Evolutionary conservation across 805 yeast species (phyloP).

Genomic region (Ogataea saltuana): DNA sequence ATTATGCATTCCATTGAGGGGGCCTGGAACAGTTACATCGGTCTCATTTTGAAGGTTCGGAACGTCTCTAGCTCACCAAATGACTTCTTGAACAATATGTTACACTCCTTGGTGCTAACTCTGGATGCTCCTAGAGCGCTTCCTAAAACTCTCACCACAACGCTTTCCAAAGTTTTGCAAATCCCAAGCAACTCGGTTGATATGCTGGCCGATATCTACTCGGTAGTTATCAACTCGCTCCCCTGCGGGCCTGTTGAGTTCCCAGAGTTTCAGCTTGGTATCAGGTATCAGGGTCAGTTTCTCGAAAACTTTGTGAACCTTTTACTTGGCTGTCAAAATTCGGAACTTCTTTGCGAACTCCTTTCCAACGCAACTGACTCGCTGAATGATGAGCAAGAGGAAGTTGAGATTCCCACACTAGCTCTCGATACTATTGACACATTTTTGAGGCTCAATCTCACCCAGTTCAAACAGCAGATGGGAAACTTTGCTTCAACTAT

Average conservation of each 20-base stretch:
- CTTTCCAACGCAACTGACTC: conserved; percentile 31
- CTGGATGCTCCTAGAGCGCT: conserved; percentile 25
- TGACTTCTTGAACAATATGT: conserved; percentile 12
- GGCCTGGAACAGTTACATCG: conserved; percentile 33
- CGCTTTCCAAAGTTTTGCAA: conserved; percentile 15
- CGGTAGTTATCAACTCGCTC: conserved; percentile 25
- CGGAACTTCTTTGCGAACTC: conserved; percentile 23
- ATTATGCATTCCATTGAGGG: conserved; percentile 21
- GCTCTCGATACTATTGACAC: conserved; percentile 33
- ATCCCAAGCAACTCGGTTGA: conserved; percentile 23
- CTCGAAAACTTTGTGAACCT: conserved; percentile 28
- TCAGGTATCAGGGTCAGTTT: conserved; percentile 20
- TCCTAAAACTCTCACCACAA: conserved; percentile 8
- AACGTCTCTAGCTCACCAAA: conserved; percentile 5
- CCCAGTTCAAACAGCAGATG: conserved; percentile 30
- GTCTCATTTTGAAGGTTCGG: conserved; percentile 10
- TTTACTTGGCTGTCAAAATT: conserved; percentile 16
- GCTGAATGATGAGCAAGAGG: conserved; percentile 26
- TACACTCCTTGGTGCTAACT: conserved; percentile 13
- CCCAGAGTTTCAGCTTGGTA: conserved; percentile 10
- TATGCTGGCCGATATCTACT: conserved; percentile 24
- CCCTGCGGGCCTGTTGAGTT: conserved; percentile 25
- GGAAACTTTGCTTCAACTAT: conserved; percentile 37
- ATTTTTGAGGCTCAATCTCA: conserved; percentile 28
- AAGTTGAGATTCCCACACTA: conserved; percentile 21